These are phyloP conservation scores for Ustilago xerochloae DNA, from an alignment of 1,284 basidiomycete genomes.

Conservation along the genomic window DNA sequence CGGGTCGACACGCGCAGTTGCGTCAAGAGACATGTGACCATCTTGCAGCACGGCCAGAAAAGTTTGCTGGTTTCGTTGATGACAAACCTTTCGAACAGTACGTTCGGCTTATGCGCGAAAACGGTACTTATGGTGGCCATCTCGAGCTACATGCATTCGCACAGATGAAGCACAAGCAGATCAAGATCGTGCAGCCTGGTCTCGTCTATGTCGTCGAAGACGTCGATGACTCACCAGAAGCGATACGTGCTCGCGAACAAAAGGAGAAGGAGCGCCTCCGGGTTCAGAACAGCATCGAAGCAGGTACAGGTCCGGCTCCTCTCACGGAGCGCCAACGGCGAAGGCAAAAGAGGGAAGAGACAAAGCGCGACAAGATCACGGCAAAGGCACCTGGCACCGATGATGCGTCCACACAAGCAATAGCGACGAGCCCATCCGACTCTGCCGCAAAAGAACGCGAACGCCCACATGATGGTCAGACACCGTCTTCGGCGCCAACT, in stretches of 20 bases:
- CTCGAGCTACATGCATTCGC: constrained; percentile 90
- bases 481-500: neutral
- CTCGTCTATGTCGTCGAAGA: constrained; percentile 65
- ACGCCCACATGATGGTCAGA: neutral
- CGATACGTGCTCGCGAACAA: constrained; percentile 39
- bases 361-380: constrained; percentile 27
- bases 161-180: constrained; percentile 79
- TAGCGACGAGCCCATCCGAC: neutral
- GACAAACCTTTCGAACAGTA: constrained; percentile 72
- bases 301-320: constrained; percentile 33
- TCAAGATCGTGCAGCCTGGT: constrained; percentile 91
- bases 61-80: constrained; percentile 88
- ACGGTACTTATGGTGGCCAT: constrained; percentile 89
- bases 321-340: constrained; percentile 45
- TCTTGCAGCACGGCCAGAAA: constrained; percentile 77
- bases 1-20: constrained; percentile 77
- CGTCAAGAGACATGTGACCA: constrained; percentile 80
- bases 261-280: constrained; percentile 49
- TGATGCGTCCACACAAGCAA: constrained; percentile 10
- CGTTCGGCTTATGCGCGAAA: constrained; percentile 59
- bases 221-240: constrained; percentile 66
- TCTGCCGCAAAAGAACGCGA: neutral
- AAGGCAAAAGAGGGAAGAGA: constrained; percentile 41
- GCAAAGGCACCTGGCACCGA: neutral
- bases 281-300: constrained; percentile 37